Conservation (phyloP, 176 grass and related monocot species). For the Oryza australiensis region DNA sequence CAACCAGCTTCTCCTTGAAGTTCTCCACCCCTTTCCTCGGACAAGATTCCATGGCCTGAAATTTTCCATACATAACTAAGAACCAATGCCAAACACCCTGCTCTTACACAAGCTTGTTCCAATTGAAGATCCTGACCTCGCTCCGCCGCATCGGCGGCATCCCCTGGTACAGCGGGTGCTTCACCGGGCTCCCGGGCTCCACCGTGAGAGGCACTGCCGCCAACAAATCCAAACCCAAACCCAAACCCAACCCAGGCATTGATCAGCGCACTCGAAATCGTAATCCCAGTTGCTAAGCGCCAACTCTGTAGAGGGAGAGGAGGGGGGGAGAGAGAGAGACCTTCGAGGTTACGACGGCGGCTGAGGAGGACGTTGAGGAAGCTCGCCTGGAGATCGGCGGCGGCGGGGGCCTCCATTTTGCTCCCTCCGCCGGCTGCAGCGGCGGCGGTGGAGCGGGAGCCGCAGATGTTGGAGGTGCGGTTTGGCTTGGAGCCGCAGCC, state of each 20-base stretch:
- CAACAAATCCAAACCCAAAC: constrained; percentile 8
- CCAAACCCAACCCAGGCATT: no score
- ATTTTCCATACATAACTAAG: neutral
- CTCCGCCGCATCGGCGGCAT: constrained; percentile 4
- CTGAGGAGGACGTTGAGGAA: constrained; percentile 56
- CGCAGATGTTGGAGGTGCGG: neutral
- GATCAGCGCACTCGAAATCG: neutral
- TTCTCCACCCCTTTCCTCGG: constrained; percentile 54
- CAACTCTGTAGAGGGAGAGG: neutral
- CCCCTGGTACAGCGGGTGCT: constrained; percentile 60
- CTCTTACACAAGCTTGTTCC: neutral
- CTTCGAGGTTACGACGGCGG: constrained; percentile 43
- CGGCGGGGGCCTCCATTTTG: constrained; percentile 33
- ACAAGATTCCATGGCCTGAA: constrained; percentile 76
- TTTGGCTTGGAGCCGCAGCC: no score
- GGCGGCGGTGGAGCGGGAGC: neutral
- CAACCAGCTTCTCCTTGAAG: constrained; percentile 60
- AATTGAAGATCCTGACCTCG: constrained; percentile 40
- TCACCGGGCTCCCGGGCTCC: constrained; percentile 55
- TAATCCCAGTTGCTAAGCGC: no score
- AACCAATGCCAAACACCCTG: neutral
- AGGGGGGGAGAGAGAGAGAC: neutral
- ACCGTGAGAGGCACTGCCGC: constrained; percentile 53
- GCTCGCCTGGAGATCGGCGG: constrained; percentile 39
- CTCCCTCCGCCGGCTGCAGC: neutral